Conservation (phyloP, 1,284 basidiomycete species). For the Puccinia coronata region DNA sequence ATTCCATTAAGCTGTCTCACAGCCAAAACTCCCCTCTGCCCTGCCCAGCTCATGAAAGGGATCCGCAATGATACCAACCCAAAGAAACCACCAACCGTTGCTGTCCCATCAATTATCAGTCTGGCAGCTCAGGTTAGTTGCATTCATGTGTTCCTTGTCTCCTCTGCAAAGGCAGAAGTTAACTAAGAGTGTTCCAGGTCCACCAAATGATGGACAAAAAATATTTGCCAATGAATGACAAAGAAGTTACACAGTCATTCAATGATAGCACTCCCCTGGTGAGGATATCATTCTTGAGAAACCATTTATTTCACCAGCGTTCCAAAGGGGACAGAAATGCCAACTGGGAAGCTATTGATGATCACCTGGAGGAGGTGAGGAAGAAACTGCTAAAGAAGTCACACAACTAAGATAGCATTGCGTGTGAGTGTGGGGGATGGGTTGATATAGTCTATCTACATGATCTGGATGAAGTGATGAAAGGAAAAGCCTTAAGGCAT, state of each 20-base stretch:
- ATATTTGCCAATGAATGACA: not conserved
- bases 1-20: too few species aligned
- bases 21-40: too few species aligned
- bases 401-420: too few species aligned
- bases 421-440: too few species aligned
- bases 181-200: not conserved
- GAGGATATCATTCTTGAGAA: not conserved
- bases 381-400: not conserved
- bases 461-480: too few species aligned
- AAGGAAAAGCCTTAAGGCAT: too few species aligned
- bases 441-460: too few species aligned
- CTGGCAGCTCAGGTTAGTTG: not conserved
- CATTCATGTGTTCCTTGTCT: not conserved
- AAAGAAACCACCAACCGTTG: not conserved
- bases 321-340: not conserved
- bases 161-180: not conserved
- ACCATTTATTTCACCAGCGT: not conserved
- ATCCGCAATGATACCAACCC: not conserved
- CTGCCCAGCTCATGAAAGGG: not conserved
- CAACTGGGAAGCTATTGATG: not conserved
- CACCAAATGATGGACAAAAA: not conserved
- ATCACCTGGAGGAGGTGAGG: not conserved
- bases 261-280: not conserved
- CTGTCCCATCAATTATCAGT: not conserved
- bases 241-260: not conserved